Base-by-base conservation (phyloP, 2,329 filamentous ascomycete species). In the Botryosphaeria dothidea region DNA sequence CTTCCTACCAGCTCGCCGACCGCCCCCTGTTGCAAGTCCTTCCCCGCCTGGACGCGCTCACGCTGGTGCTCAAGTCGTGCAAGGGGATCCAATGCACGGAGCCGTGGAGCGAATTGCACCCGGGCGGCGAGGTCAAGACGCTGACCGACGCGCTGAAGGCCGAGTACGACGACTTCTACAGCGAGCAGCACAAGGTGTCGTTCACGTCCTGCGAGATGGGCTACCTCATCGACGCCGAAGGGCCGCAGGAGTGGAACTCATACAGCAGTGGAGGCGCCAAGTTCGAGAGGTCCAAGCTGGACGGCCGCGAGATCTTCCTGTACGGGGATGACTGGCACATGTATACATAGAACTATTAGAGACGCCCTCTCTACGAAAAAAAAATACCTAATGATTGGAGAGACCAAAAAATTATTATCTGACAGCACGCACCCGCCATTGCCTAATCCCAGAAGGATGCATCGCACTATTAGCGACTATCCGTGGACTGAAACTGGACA, bases 51-150 rank as follows among this genome's bases (percentile, higher is more conserved):
- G 86, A 89, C 67, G 78, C 85, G 2, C 78, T 90, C 1, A 78
- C 88, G 52, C 76, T 89, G 66, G 84, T 88, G 1, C 78, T 87
- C 25, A 89, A 89, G 75, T 84, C 84, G 3, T 89, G 87, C 74
- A 83, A 84, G 70, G 84, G 80, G 8, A 68, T 77, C 9, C 78
- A 80, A 0, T 89, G 87, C 69, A 75, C 81, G 3, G 74, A 82
- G 25, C 87, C 87, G 0, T 89, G 87, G 87, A 75, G 76, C 15
- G 79, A 80, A 1, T 74, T 89, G 2, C 86, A 88, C 68, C 86
- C 86, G 0, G 74, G 74, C 1, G 84, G 83, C 0, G 71, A 80
- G 29, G 86, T 89, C 0, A 71, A 72, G 29, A 85, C 73, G 25
- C 74, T 90, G 2, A 71, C 72, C 0, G 84, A 86, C 61, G 86